Conservation (phyloP, 108 stramenopile species). For the Skeletonema grethae region DNA sequence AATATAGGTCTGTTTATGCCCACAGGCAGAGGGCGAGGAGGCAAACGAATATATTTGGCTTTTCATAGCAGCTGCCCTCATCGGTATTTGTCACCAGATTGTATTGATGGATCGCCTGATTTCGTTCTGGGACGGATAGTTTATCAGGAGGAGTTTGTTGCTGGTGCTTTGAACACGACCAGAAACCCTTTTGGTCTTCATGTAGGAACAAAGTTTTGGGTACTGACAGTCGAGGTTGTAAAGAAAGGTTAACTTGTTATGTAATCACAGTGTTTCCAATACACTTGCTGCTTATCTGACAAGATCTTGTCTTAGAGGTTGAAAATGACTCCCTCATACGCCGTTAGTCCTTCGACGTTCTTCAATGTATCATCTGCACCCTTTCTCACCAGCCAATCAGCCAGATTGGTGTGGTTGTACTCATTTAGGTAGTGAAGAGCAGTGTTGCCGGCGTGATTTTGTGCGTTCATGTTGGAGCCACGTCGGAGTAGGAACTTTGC, state of each 20-base stretch:
- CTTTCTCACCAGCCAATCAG: slow-evolving; percentile 77
- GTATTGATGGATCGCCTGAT: slow-evolving; percentile 71
- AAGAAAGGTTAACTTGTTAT: slow-evolving; percentile 37
- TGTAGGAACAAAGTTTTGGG: slow-evolving; percentile 83
- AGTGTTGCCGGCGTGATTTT: slow-evolving; percentile 79
- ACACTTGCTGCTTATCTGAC: too few species aligned
- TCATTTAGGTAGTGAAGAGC: slow-evolving; percentile 77
- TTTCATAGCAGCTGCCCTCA: slow-evolving; percentile 86
- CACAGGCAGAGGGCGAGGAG: slow-evolving; percentile 70
- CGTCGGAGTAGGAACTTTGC: slow-evolving; percentile 78
- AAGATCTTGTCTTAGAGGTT: background rate
- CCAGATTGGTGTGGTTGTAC: slow-evolving; percentile 71
- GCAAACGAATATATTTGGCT: slow-evolving; percentile 77
- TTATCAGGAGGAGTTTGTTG: slow-evolving; percentile 73
- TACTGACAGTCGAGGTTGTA: slow-evolving; percentile 80
- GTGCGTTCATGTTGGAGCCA: slow-evolving; percentile 78
- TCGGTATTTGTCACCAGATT: slow-evolving; percentile 79
- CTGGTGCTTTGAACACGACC: slow-evolving; percentile 73
- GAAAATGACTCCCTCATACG: slow-evolving; percentile 62
- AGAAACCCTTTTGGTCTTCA: slow-evolving; percentile 84
- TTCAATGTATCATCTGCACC: slow-evolving; percentile 75
- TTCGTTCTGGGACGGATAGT: slow-evolving; percentile 83
- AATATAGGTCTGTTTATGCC: slow-evolving; percentile 89
- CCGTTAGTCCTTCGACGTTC: slow-evolving; percentile 76
- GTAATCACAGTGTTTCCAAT: background rate